Evolutionary conservation across 768 basidiomycete genomes (phyloP).

Genomic region (Collybia sp.): DNA sequence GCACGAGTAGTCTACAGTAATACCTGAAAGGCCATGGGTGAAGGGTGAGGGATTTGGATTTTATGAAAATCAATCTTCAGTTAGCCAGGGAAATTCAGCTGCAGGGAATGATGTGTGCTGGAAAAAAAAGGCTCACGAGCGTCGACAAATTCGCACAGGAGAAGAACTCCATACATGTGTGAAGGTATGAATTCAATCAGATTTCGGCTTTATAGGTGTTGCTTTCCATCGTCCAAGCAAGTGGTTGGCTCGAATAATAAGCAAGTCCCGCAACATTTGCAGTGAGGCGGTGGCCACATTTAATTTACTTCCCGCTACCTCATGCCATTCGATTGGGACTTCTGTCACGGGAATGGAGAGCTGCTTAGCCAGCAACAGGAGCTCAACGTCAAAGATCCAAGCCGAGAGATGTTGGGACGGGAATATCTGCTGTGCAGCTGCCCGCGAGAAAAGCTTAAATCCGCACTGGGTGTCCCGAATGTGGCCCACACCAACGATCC

Average conservation of each 20-base stretch:
- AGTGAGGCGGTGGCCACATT: slow-evolving; percentile 79
- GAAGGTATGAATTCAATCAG: slow-evolving; percentile 7
- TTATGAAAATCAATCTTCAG: no score
- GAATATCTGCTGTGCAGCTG: slow-evolving; percentile 78
- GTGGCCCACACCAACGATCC: slow-evolving; percentile 84
- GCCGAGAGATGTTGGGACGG: slow-evolving; percentile 82
- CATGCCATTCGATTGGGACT: slow-evolving; percentile 90
- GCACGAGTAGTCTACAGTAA: no score
- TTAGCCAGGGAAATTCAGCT: no score
- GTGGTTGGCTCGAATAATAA: slow-evolving; percentile 82
- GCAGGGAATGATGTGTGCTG: no score
- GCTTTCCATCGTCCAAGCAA: slow-evolving; percentile 71
- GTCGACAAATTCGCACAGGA: no score
- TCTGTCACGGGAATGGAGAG: slow-evolving; percentile 76
- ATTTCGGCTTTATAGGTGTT: slow-evolving; percentile 11
- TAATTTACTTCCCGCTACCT: slow-evolving; percentile 90
- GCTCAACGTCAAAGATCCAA: slow-evolving; percentile 98
- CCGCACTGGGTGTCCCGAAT: slow-evolving; percentile 96
- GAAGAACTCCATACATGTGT: no score
- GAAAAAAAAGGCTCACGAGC: no score
- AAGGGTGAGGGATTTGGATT: no score
- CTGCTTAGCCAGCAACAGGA: slow-evolving; percentile 80
- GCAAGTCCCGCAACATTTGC: slow-evolving; percentile 85
- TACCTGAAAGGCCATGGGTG: no score
- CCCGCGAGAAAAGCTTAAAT: slow-evolving; percentile 91